Evolutionary conservation across 2,329 filamentous ascomycete species (phyloP).

Genomic region (Metarhizium rileyi): DNA sequence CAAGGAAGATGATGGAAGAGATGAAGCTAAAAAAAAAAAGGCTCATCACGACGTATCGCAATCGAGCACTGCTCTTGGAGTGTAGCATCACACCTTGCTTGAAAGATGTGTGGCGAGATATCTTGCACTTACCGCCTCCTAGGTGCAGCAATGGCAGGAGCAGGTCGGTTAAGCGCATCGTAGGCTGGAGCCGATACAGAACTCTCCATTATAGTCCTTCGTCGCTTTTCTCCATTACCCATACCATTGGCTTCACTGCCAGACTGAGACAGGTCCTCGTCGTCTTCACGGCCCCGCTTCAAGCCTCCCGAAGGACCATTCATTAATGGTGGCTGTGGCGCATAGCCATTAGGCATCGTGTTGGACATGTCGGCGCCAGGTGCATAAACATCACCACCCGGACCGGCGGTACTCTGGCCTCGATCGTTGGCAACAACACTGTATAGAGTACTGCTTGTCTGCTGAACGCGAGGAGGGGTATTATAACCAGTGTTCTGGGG

Average conservation of each 20-base stretch:
- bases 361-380: conserved; percentile 50
- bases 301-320: conserved; percentile 47
- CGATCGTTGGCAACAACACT: conserved; percentile 81
- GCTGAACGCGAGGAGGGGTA: conserved; percentile 63
- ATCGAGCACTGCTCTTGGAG: conserved; percentile 1
- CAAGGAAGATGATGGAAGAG: neutral
- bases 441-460: conserved; percentile 73
- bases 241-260: conserved; percentile 37
- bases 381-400: conserved; percentile 60
- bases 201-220: conserved; percentile 64
- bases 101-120: neutral
- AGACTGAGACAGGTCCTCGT: conserved; percentile 50
- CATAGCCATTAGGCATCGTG: conserved; percentile 52
- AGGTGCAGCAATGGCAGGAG: conserved; percentile 33
- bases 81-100: neutral
- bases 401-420: conserved; percentile 45
- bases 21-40: neutral
- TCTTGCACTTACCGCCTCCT: conserved; percentile 25
- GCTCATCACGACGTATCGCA: neutral
- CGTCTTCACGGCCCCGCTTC: conserved; percentile 46
- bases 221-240: conserved; percentile 59
- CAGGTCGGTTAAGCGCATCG: conserved; percentile 38
- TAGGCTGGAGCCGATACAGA: conserved; percentile 40
- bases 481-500: conserved; percentile 58
- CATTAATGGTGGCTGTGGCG: conserved; percentile 50